phyloP scores from a whole-genome alignment of 2,329 filamentous ascomycete genomes.

The Phyllosticta paracitricarpa region DNA sequence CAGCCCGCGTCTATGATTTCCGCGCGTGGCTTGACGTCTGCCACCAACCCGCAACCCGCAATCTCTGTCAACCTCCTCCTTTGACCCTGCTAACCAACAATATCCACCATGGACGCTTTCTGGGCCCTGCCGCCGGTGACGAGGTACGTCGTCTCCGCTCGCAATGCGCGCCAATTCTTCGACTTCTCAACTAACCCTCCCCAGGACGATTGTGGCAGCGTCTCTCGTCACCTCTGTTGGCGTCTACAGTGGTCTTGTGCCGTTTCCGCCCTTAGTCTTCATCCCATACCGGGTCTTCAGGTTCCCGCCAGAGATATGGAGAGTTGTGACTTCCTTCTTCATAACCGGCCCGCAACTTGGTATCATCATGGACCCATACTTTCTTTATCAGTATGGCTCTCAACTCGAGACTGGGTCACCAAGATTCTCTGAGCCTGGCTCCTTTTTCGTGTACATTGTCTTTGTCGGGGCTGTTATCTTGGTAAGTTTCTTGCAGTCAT shows the following conservation, averaged over 20 bases:
- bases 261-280: slow-evolving; percentile 45
- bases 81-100: slow-evolving; percentile 5
- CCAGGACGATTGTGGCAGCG: slow-evolving; percentile 57
- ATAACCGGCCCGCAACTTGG: slow-evolving; percentile 45
- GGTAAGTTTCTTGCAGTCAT: slow-evolving; percentile 49
- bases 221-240: slow-evolving; percentile 54
- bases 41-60: background rate
- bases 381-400: slow-evolving; percentile 68
- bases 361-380: slow-evolving; percentile 66
- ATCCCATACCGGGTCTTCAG: slow-evolving; percentile 44
- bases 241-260: slow-evolving; percentile 49
- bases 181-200: slow-evolving; percentile 2
- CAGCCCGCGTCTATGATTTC: slow-evolving; percentile 5
- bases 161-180: background rate
- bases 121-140: slow-evolving; percentile 57
- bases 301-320: slow-evolving; percentile 51
- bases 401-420: slow-evolving; percentile 62
- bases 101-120: slow-evolving; percentile 47
- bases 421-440: slow-evolving; percentile 64
- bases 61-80: background rate
- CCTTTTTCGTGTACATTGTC: slow-evolving; percentile 69
- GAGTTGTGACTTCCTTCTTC: slow-evolving; percentile 48
- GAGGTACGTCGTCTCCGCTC: slow-evolving; percentile 42
- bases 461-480: slow-evolving; percentile 63
- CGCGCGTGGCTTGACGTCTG: slow-evolving; percentile 6